These are phyloP conservation scores for Oryza australiensis DNA, from an alignment of 176 grass and related monocot species.

Conservation along the genomic window DNA sequence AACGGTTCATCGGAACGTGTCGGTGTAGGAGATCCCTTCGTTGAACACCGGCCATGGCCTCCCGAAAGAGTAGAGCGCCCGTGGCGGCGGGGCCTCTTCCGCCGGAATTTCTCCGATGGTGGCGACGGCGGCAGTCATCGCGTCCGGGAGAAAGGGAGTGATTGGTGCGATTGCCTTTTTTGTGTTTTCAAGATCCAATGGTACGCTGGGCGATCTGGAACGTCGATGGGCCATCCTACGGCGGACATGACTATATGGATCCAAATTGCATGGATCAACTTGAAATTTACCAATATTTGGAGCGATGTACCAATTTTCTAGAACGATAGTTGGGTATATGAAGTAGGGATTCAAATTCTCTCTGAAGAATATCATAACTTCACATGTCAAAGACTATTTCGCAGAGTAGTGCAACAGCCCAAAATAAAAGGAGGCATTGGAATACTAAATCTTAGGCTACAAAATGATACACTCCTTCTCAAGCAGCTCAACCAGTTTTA, in stretches of 20 bases:
- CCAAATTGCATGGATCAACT: background rate
- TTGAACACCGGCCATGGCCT: conserved; percentile 79
- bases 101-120: background rate
- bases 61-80: conserved; percentile 59
- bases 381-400: too few relatives aligned
- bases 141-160: background rate
- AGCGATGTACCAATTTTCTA: background rate
- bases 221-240: background rate
- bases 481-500: too few relatives aligned
- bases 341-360: background rate
- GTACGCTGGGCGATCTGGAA: background rate
- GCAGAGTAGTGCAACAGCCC: too few relatives aligned
- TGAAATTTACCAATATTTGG: background rate
- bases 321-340: background rate
- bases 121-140: conserved; percentile 28
- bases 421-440: too few relatives aligned
- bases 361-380: background rate
- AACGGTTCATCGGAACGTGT: conserved; percentile 56
- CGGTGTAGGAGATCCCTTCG: conserved; percentile 76
- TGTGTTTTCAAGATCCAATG: background rate
- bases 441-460: too few relatives aligned
- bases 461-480: too few relatives aligned
- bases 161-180: conserved; percentile 12
- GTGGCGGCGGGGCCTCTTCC: conserved; percentile 4
- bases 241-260: background rate